Evolutionary conservation across 495 filamentous ascomycete genomes (phyloP).

Genomic region (Umbilicaria muhlenbergii): DNA sequence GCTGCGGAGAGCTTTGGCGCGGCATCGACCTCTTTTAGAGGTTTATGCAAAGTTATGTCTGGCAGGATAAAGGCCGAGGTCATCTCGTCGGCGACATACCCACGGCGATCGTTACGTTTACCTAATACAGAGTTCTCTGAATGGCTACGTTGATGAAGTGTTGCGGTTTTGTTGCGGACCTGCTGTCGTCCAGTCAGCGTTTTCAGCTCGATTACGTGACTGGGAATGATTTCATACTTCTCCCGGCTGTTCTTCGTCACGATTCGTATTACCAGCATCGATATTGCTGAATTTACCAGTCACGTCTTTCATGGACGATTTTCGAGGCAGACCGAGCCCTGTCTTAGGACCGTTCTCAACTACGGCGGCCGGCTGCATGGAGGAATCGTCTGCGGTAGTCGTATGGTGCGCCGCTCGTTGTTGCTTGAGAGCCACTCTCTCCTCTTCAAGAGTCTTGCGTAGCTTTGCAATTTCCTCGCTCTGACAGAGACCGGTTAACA

Average conservation of each 20-base stretch:
- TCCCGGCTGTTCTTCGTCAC: neutral
- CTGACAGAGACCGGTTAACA: constrained; percentile 10
- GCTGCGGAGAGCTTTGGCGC: constrained; percentile 24
- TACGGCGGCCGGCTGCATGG: neutral
- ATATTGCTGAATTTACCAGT: neutral
- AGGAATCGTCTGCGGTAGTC: neutral
- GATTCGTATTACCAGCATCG: neutral
- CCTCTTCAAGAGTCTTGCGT: constrained; percentile 33
- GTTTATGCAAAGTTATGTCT: constrained; percentile 43
- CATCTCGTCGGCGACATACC: constrained; percentile 40
- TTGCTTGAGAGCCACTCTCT: constrained; percentile 30
- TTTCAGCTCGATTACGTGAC: no score
- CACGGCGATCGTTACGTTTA: constrained; percentile 6
- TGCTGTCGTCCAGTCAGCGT: no score
- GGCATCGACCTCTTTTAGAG: constrained; percentile 20
- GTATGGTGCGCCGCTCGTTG: constrained; percentile 14
- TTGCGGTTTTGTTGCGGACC: no score
- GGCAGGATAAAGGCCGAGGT: constrained; percentile 70
- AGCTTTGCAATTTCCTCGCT: constrained; percentile 31
- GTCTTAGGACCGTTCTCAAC: neutral
- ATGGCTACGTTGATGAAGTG: constrained; percentile 23
- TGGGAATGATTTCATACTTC: no score
- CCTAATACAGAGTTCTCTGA: constrained; percentile 26
- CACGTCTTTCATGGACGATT: constrained; percentile 30
- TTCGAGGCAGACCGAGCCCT: constrained; percentile 22